A percentile compares a stretch with the other conserved stretches of the same genome.
phyloP scores from a whole-genome alignment of 2,329 filamentous ascomycete species.

The Westerdykella sp. region DNA sequence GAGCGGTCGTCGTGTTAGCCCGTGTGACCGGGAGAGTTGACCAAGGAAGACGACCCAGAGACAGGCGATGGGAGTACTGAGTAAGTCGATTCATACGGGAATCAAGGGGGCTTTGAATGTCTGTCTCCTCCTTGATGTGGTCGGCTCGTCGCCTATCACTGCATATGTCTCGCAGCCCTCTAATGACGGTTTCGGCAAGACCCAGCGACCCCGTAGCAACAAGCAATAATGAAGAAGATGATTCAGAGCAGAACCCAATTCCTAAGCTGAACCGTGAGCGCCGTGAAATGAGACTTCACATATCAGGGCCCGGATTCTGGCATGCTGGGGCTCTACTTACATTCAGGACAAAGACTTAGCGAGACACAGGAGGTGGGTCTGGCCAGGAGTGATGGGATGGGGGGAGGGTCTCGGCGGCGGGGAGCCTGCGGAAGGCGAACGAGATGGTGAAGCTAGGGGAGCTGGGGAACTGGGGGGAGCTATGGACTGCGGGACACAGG shows the following conservation, averaged over 20 bases:
- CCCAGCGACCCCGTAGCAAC: slow-evolving; percentile 20
- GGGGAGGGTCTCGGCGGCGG: slow-evolving; percentile 21
- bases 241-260: slow-evolving; percentile 34
- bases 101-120: slow-evolving; percentile 32
- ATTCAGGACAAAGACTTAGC: slow-evolving; percentile 30
- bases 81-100: slow-evolving; percentile 35
- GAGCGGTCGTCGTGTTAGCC: slow-evolving; percentile 14
- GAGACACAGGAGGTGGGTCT: slow-evolving; percentile 19
- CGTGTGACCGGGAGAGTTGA: slow-evolving; percentile 27
- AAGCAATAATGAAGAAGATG: slow-evolving; percentile 27
- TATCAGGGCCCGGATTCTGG: slow-evolving; percentile 24
- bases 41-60: slow-evolving; percentile 25
- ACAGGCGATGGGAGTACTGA: slow-evolving; percentile 30
- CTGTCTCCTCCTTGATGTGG: slow-evolving; percentile 23
- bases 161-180: slow-evolving; percentile 11
- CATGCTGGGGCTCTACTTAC: slow-evolving; percentile 31
- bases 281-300: slow-evolving; percentile 27
- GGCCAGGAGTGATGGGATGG: slow-evolving; percentile 17
- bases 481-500: slow-evolving; percentile 26
- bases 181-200: slow-evolving; percentile 27
- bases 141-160: slow-evolving; percentile 24
- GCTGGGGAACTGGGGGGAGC: slow-evolving; percentile 9
- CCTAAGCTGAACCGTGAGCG: slow-evolving; percentile 32
- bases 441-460: slow-evolving; percentile 12
- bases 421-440: slow-evolving; percentile 13